Evolutionary conservation across 371 early-diverging fungal species (phyloP), one percentile per base, ranked within the genome.

Genomic region (Cokeromyces recurvatus): DNA sequence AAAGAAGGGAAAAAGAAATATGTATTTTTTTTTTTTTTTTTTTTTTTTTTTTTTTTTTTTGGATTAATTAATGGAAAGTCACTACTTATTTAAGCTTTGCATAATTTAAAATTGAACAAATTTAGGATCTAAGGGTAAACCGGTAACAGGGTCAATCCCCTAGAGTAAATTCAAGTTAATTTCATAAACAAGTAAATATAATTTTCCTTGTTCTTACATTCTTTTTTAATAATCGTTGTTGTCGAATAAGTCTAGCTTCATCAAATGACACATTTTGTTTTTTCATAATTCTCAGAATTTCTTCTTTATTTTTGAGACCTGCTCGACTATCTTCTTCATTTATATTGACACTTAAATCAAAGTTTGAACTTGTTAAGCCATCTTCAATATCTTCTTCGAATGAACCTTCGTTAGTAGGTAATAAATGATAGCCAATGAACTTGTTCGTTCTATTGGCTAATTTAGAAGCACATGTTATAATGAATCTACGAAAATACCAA

Each of bases 141-240:
- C 91, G 32, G 91, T 85, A 19, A 55, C 64, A 38, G 91, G 91
- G 50, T 90, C 91, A 52, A 90, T 87, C 35, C 81, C 82, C 75
- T 75, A 48, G n/a, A 19, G 29, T 1, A 46, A 22, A 3, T 25
- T 14, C 7, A 22, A 34, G 20, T 19, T 47, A 25, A 8, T 2
- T 23, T 16, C 5, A 27, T 7, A 27, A 27, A 7, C 29, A 11
- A n/a, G 14, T 34, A 11, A 6, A 11, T n/a, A n/a, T n/a, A 11
- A 9, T n/a, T 12, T 2, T 42, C 24, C 27, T 24, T n/a, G 9
- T 23, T 32, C 69, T 60, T 63, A 71, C 76, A 58, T 89, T 85
- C 43, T 76, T 78, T 43, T 78, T 71, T 68, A 89, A 77, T 27
- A 80, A 58, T 40, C 70, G 74, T 50, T 89, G 81, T 51, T 87